These are phyloP conservation scores for Xylariaceae sp. DNA, from an alignment of 2,329 filamentous ascomycete genomes.

Conservation along the genomic window DNA sequence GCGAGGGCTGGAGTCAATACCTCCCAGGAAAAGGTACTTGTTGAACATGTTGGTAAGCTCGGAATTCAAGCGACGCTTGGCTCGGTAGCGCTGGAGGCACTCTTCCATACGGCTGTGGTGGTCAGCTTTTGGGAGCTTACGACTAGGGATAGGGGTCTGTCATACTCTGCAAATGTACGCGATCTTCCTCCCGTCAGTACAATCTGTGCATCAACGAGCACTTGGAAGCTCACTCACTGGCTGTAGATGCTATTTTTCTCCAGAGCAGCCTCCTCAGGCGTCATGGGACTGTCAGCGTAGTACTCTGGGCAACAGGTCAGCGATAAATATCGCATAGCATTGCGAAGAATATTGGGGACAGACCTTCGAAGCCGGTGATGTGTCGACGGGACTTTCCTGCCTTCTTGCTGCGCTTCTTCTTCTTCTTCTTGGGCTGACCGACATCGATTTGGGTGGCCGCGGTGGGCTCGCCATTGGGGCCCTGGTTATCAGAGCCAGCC, in stretches of 20 bases:
- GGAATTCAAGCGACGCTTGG: constrained; percentile 64
- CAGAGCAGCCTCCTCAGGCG: constrained; percentile 56
- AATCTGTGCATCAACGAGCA: not conserved
- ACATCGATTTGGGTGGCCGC: too few relatives aligned
- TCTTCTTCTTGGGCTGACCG: constrained; percentile 28
- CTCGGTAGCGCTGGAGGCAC: constrained; percentile 74
- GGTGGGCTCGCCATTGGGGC: too few relatives aligned
- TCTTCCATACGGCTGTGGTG: constrained; percentile 65
- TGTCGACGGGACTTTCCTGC: constrained; percentile 33
- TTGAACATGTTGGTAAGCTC: constrained; percentile 59
- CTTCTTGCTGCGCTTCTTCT: constrained; percentile 33
- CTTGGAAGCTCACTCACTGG: constrained; percentile 35
- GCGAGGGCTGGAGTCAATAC: constrained; percentile 53
- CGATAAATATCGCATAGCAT: not conserved
- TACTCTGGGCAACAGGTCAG: constrained; percentile 43
- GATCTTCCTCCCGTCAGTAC: constrained; percentile 27
- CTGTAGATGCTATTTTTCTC: constrained; percentile 62
- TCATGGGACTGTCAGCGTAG: constrained; percentile 73
- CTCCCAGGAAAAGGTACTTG: constrained; percentile 77
- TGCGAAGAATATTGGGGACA: constrained; percentile 4
- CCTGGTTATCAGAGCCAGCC: too few relatives aligned
- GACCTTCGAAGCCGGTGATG: constrained; percentile 64
- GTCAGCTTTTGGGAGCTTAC: constrained; percentile 4
- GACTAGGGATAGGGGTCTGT: not conserved
- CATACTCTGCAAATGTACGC: constrained; percentile 51